Evolutionary conservation across 495 filamentous ascomycete genomes (phyloP), one percentile per base, ranked within the genome.

Genomic region (Niebla homalea): DNA sequence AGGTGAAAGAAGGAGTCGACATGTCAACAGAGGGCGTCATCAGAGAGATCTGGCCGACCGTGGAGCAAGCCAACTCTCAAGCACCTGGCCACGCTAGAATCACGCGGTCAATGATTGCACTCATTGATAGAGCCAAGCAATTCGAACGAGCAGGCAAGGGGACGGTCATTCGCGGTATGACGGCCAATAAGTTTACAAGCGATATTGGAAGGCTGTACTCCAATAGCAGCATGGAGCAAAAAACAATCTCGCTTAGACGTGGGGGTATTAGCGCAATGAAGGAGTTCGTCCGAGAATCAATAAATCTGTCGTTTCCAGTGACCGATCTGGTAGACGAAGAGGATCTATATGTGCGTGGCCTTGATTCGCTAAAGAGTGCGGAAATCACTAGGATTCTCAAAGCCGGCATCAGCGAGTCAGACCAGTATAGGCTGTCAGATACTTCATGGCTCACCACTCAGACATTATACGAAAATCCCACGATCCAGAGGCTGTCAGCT

Each of bases 141-240:
- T 75, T 82, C 53, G 57, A 66, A 5, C 49, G 46, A 23, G 70
- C 78, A 3, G 67, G 66, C 0, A 82, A 84, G 60, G 79, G 78
- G 0, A 76, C 73, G 1, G 62, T 79, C 2, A 69, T 74, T 57
- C 66, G 77, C 6, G 61, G 63, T 5, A 50, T 55, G 10, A 73
- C 73, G 0, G 36, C 51, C 16, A 45, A 53, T 14, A 53, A 53
- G 16, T 53, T 53, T 36, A 37, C 44, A 18, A 4, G 16, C 7
- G 51, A 53, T 43, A 26, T 53, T 16, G 44, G 43, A 10, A 23
- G 44, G 16, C 16, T 72, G 12, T 72, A 74, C 40, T 37, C 36
- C 16, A n/a, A 10, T 37, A n/a, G 16, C 16, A 10, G 16, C 10
- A n/a, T 10, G 16, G 36, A 10, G 16, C 36, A 37, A n/a, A 37